Evolutionary conservation across 192 early-diverging fungal genomes (phyloP).

Genomic region (Coemansia reversa): DNA sequence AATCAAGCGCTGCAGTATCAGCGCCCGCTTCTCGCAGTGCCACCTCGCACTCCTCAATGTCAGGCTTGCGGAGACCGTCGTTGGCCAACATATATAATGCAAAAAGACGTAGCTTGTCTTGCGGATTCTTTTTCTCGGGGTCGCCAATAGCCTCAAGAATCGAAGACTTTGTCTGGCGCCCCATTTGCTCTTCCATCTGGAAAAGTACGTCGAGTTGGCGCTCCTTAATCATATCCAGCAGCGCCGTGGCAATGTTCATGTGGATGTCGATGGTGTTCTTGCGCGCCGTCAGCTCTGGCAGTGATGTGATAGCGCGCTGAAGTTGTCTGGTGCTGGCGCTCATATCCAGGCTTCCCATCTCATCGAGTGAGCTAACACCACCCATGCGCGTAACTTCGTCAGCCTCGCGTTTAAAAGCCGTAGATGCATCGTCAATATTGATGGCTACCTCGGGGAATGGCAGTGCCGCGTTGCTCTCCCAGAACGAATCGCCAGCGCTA

Average conservation of each 20-base stretch:
- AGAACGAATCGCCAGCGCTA: conserved; percentile 88
- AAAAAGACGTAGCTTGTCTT: conserved; percentile 91
- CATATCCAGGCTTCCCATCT: conserved; percentile 59
- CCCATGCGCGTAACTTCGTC: conserved; percentile 85
- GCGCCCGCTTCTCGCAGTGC: conserved; percentile 75
- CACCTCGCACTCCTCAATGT: conserved; percentile 80
- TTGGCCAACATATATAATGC: conserved; percentile 82
- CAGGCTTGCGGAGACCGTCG: conserved; percentile 71
- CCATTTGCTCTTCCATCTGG: conserved; percentile 88
- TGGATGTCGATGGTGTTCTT: conserved; percentile 97
- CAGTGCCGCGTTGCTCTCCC: conserved; percentile 85
- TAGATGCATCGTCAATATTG: conserved; percentile 90
- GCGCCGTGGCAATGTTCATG: conserved; percentile 92
- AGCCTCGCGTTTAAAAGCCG: conserved; percentile 92
- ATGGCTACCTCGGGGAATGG: conserved; percentile 98
- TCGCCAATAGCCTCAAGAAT: conserved; percentile 84
- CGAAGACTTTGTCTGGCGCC: conserved; percentile 69
- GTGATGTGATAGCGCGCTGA: conserved; percentile 84
- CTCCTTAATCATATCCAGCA: conserved; percentile 88
- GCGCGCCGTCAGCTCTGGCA: conserved; percentile 93
- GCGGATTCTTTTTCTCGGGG: conserved; percentile 71
- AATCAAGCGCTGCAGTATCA: conserved; percentile 70
- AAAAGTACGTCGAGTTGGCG: conserved; percentile 93
- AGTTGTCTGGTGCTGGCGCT: conserved; percentile 83
- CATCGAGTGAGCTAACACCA: conserved; percentile 75